phyloP scores from a whole-genome alignment of 805 yeast species.

The Isabelozyma heimii region DNA sequence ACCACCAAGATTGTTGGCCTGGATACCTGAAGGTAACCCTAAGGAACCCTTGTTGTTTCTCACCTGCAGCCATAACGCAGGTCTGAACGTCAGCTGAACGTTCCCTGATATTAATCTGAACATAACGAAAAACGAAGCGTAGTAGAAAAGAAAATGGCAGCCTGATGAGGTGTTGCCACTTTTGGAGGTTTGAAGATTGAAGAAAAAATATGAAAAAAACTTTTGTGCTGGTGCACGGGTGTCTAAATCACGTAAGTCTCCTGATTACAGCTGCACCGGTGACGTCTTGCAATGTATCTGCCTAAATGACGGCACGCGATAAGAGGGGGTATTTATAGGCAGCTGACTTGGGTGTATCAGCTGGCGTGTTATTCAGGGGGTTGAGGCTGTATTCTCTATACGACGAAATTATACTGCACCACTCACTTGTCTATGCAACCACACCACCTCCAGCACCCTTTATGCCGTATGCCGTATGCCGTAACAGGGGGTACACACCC shows the following conservation, averaged over 20 bases:
- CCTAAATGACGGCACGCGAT: neutral
- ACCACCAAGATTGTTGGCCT: neutral
- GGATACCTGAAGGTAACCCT: constrained; percentile 2
- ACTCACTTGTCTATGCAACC: no score
- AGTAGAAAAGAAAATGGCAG: neutral
- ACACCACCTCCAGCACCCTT: no score
- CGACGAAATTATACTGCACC: no score
- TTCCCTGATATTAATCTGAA: constrained; percentile 38
- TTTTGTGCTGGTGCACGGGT: neutral
- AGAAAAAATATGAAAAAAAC: neutral
- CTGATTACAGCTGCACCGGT: neutral
- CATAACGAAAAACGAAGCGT: constrained; percentile 15
- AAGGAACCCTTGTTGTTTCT: constrained; percentile 20
- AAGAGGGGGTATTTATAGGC: neutral
- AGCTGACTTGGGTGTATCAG: no score
- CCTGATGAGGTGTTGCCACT: neutral
- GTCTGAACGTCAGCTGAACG: constrained; percentile 34
- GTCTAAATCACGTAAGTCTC: neutral
- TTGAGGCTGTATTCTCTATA: no score
- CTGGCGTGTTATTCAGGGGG: no score
- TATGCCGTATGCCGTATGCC: neutral
- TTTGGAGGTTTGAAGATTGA: neutral
- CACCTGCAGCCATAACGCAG: constrained; percentile 36
- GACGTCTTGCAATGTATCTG: neutral
- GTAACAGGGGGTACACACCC: neutral